Percentiles rank a stretch among this genome's conserved stretches.
Evolutionary conservation across 2,329 filamentous ascomycete species (phyloP).

Genomic region (Trichophyton benhamiae): DNA sequence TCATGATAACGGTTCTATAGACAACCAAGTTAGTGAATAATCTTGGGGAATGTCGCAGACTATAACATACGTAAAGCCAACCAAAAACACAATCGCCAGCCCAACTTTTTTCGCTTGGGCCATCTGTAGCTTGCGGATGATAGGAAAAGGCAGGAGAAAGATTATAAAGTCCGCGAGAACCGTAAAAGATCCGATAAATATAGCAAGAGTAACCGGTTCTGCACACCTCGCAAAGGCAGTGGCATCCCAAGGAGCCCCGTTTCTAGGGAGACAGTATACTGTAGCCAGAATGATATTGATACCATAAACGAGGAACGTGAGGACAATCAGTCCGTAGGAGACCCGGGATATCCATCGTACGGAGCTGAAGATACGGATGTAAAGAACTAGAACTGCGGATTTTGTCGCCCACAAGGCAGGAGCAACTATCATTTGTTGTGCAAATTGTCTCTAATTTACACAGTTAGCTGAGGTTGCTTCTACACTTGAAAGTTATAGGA

Average conservation of each 20-base stretch:
- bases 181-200: not conserved
- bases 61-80: not conserved
- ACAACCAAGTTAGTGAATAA: not conserved
- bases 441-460: not conserved
- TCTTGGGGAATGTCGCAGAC: not conserved
- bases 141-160: not conserved
- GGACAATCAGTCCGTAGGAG: not conserved
- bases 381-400: not conserved
- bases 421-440: not conserved
- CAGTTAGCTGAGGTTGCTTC: not conserved
- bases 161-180: not conserved
- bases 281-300: not conserved
- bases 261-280: conserved; percentile 2
- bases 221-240: not conserved
- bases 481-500: not conserved
- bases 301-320: not conserved
- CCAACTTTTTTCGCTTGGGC: not conserved
- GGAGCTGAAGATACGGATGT: not conserved
- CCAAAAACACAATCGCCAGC: not conserved
- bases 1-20: not conserved
- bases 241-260: not conserved
- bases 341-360: not conserved
- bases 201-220: not conserved
- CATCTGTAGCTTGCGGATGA: not conserved
- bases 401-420: not conserved